Percentiles rank a stretch among this genome's conserved stretches.
These are phyloP conservation scores for Lachancea waltii DNA, from an alignment of 805 yeast species.

Conservation along the genomic window DNA sequence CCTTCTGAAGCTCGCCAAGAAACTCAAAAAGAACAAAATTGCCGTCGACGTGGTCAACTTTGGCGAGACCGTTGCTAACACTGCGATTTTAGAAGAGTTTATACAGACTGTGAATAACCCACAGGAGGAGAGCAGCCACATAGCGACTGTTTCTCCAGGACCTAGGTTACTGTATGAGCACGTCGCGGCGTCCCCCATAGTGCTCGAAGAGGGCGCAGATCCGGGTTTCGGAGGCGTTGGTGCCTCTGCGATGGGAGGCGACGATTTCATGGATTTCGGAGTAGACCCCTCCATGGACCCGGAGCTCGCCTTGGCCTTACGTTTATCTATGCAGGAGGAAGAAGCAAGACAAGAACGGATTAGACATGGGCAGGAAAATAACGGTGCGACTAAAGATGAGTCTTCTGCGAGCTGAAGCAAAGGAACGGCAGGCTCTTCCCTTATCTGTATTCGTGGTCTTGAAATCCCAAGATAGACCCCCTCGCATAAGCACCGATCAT, in stretches of 20 bases:
- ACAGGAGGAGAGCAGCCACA: conserved; percentile 69
- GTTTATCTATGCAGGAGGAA: conserved; percentile 93
- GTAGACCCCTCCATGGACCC: conserved; percentile 92
- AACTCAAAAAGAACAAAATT: conserved; percentile 86
- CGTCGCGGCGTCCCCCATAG: conserved; percentile 68
- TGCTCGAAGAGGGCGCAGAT: conserved; percentile 48
- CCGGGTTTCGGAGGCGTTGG: conserved; percentile 35
- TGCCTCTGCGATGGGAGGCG: conserved; percentile 36
- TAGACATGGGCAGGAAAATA: conserved; percentile 29
- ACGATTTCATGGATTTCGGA: conserved; percentile 55
- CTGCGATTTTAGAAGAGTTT: conserved; percentile 73
- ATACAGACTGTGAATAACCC: conserved; percentile 54
- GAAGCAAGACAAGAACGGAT: conserved; percentile 83
- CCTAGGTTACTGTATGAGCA: conserved; percentile 78
- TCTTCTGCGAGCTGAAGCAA: background rate
- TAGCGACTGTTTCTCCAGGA: conserved; percentile 84
- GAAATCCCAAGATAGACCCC: no score
- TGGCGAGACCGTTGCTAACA: conserved; percentile 80
- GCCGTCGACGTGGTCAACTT: conserved; percentile 87
- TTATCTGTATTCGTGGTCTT: no score
- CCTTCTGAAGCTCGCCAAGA: conserved; percentile 78
- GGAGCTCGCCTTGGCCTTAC: conserved; percentile 90
- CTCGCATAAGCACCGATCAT: background rate
- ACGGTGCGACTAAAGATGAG: conserved; percentile 6
- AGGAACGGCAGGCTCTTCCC: no score